These are phyloP conservation scores for Corynascus novoguineensis DNA, from an alignment of 495 filamentous ascomycete genomes.

Conservation along the genomic window DNA sequence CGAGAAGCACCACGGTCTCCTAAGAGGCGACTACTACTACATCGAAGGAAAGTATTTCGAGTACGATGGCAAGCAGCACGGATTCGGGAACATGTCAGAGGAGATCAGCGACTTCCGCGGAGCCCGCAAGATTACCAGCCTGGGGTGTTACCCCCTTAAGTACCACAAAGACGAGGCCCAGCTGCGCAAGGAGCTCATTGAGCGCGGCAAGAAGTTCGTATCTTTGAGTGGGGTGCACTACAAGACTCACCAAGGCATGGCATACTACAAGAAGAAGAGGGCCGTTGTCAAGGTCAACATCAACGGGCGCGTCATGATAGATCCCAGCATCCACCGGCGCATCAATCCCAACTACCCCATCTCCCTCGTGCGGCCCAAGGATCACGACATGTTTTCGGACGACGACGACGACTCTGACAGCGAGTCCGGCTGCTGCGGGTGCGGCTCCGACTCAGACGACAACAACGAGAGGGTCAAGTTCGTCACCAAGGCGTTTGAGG, in stretches of 20 bases:
- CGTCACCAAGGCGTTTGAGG: conserved; percentile 58
- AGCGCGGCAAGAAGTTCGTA: conserved; percentile 83
- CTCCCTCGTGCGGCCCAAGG: conserved; percentile 69
- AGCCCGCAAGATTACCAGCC: conserved; percentile 71
- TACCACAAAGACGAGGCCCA: conserved; percentile 72
- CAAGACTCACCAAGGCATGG: conserved; percentile 74
- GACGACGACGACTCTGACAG: conserved; percentile 56
- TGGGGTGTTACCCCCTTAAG: conserved; percentile 72
- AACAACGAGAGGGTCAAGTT: conserved; percentile 52
- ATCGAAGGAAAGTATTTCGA: conserved; percentile 76
- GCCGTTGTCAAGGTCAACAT: conserved; percentile 78
- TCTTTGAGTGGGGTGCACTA: conserved; percentile 77
- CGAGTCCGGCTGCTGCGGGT: conserved; percentile 44
- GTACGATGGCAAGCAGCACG: conserved; percentile 68
- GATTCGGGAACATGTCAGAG: conserved; percentile 54
- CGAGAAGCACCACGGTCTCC: conserved; percentile 63
- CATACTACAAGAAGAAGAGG: conserved; percentile 78
- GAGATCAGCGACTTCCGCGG: conserved; percentile 79
- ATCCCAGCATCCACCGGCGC: conserved; percentile 77
- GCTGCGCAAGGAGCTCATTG: conserved; percentile 61
- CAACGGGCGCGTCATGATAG: conserved; percentile 88
- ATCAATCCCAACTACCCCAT: conserved; percentile 88
- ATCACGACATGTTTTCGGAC: conserved; percentile 63
- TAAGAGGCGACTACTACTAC: conserved; percentile 73
- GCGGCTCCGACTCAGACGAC: conserved; percentile 38